A percentile compares a stretch with the other conserved stretches of the same genome.
Evolutionary conservation across 805 yeast species (phyloP).

Genomic region (Candida ortonii): DNA sequence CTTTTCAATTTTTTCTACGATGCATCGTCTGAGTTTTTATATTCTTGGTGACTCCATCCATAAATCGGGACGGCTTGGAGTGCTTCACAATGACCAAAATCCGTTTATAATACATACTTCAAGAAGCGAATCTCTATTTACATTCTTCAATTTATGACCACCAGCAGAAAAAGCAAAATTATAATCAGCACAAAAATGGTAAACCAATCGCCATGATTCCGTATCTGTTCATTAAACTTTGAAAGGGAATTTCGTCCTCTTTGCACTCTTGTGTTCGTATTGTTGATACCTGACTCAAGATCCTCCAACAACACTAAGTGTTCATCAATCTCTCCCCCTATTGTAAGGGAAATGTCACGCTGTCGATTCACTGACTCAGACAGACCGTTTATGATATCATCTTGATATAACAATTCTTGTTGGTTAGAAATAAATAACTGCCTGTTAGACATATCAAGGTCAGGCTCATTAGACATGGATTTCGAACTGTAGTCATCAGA

Average conservation of each 20-base stretch:
- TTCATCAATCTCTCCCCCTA: slow-evolving; percentile 45
- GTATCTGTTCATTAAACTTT: slow-evolving; percentile 39
- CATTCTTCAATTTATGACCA: slow-evolving; percentile 34
- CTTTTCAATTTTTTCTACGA: too few species aligned
- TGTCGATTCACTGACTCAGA: slow-evolving; percentile 44
- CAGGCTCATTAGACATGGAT: slow-evolving; percentile 4
- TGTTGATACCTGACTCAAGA: slow-evolving; percentile 45
- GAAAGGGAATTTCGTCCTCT: slow-evolving; percentile 41
- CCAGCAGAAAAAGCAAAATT: slow-evolving; percentile 43
- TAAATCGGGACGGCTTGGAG: too few species aligned
- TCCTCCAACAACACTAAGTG: slow-evolving; percentile 50
- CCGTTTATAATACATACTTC: too few species aligned
- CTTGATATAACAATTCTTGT: slow-evolving; percentile 47
- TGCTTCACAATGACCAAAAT: too few species aligned
- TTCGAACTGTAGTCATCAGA: slow-evolving; percentile 5
- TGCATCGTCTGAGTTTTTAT: too few species aligned
- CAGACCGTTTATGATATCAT: slow-evolving; percentile 38
- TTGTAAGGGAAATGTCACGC: slow-evolving; percentile 43
- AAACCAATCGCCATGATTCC: slow-evolving; percentile 49
- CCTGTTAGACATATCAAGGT: slow-evolving; percentile 24
- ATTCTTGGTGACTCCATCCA: too few species aligned
- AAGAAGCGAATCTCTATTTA: not conserved
- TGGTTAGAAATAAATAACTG: slow-evolving; percentile 39
- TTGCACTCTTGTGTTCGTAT: slow-evolving; percentile 38
- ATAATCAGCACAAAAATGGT: slow-evolving; percentile 42